phyloP scores from a whole-genome alignment of 169 alveolate genomes.

The Eimeria praecox region DNA sequence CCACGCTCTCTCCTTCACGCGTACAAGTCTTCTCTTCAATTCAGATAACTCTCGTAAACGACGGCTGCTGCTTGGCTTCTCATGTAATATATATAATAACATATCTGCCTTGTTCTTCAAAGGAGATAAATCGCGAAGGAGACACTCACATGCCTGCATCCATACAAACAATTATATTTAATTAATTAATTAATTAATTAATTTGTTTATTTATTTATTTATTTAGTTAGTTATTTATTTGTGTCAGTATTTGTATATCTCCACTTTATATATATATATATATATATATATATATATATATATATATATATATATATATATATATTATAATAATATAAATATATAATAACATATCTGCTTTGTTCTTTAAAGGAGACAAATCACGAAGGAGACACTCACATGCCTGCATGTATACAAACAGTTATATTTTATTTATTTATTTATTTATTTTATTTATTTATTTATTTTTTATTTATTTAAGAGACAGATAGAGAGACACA shows the following conservation, averaged over 20 bases:
- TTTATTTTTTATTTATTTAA: background rate
- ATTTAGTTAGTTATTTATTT: no score
- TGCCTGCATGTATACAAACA: background rate
- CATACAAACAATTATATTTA: background rate
- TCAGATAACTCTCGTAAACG: constrained; percentile 20
- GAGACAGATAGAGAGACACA: background rate
- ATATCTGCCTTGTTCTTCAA: background rate
- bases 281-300: no score
- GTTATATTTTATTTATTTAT: background rate
- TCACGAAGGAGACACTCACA: constrained; percentile 28
- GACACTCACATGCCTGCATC: constrained; percentile 42
- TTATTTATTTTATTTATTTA: background rate
- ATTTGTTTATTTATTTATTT: background rate
- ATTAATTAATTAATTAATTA: background rate
- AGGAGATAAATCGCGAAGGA: constrained; percentile 24
- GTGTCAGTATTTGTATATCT: no score
- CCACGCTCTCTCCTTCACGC: constrained; percentile 84
- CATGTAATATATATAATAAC: constrained; percentile 4
- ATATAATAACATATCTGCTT: background rate
- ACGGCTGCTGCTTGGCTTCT: constrained; percentile 34
- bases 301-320: no score
- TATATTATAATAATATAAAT: no score
- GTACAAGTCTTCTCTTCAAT: constrained; percentile 85
- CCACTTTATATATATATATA: no score
- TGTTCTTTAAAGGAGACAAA: constrained; percentile 7